Conservation (phyloP, 768 basidiomycete genomes). For the Kwoniella sp. region DNA sequence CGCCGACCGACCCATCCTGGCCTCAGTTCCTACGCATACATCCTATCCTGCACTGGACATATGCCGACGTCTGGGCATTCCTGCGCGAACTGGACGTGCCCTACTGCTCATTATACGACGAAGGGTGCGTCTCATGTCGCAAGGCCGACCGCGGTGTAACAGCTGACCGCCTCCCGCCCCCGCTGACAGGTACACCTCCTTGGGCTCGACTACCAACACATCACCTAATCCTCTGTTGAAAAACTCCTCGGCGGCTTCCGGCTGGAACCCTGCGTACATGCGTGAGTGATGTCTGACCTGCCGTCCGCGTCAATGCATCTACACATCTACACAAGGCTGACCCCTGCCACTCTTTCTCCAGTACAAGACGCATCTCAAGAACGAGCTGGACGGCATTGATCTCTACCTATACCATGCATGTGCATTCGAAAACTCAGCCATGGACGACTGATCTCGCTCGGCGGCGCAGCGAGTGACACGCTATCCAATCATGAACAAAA, state of each 20-base stretch:
- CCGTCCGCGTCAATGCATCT: neutral
- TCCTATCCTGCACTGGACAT: constrained; percentile 94
- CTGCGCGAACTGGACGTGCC: constrained; percentile 68
- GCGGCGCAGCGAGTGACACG: no score
- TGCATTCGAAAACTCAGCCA: no score
- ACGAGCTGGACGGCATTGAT: constrained; percentile 18
- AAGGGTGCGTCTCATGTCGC: constrained; percentile 61
- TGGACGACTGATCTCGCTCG: no score
- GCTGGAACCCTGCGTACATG: constrained; percentile 44
- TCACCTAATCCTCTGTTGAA: constrained; percentile 80
- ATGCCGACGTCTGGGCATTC: constrained; percentile 84
- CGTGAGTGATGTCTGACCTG: constrained; percentile 14
- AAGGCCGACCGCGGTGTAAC: no score
- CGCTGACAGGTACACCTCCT: constrained; percentile 77
- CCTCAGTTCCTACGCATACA: constrained; percentile 84
- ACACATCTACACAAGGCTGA: neutral
- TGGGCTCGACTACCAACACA: constrained; percentile 93
- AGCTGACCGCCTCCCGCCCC: no score
- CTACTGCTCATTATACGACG: constrained; percentile 84
- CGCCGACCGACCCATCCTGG: constrained; percentile 82
- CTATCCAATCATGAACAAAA: no score
- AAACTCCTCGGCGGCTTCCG: constrained; percentile 8
- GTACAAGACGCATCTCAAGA: constrained; percentile 16
- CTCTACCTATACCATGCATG: no score
- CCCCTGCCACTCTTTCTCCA: neutral